A percentile compares a stretch with the other conserved stretches of the same genome.
These are phyloP conservation scores for Nepenthes gracilis DNA, from an alignment of 148 eudicot genomes.

Conservation along the genomic window DNA sequence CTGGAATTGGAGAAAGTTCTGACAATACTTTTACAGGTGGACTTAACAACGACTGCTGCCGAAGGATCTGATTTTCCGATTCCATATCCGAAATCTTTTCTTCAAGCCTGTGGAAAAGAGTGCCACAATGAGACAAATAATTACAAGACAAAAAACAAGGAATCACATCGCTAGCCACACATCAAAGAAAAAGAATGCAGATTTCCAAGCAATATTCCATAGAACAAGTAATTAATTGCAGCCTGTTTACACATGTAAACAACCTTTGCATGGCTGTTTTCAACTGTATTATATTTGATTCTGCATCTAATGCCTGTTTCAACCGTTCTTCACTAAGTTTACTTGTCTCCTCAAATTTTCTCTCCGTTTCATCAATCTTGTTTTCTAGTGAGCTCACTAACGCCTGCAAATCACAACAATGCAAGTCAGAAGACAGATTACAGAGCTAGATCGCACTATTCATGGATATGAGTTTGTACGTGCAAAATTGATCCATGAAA, in stretches of 20 bases:
- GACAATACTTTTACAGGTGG: conserved; percentile 26
- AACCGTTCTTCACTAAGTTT: conserved; percentile 85
- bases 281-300: conserved; percentile 62
- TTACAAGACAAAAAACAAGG: not conserved
- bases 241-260: not conserved
- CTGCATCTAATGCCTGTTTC: conserved; percentile 88
- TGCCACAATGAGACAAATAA: conserved; percentile 1
- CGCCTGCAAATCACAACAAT: conserved; percentile 31
- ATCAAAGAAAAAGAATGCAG: not conserved
- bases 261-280: conserved; percentile 88
- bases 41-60: conserved; percentile 47
- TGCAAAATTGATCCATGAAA: not conserved
- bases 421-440: not conserved
- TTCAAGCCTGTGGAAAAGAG: conserved; percentile 48
- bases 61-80: conserved; percentile 73
- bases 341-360: conserved; percentile 81
- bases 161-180: not conserved
- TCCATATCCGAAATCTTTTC: conserved; percentile 78
- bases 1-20: conserved; percentile 35
- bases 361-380: conserved; percentile 86
- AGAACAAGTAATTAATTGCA: not conserved
- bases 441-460: not conserved
- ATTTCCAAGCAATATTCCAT: not conserved
- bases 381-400: conserved; percentile 72
- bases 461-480: not conserved